Conservation (phyloP, 495 filamentous ascomycete species). For the Mytilinidion resinicola region DNA sequence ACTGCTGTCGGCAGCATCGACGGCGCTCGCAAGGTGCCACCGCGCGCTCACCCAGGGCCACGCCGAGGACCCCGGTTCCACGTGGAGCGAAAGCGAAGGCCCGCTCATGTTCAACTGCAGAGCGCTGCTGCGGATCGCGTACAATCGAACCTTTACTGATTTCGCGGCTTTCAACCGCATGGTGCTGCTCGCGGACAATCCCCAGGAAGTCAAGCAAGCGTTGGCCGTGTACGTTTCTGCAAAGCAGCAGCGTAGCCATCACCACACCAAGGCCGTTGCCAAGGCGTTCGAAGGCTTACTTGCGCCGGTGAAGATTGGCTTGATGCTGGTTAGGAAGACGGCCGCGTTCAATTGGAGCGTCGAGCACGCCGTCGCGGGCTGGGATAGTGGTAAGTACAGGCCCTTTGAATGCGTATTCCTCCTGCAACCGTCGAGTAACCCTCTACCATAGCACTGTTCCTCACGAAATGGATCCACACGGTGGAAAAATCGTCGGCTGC, state of each 20-base stretch:
- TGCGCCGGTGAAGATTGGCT: constrained; percentile 5
- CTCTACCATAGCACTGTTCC: constrained; percentile 10
- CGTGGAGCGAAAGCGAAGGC: constrained; percentile 5
- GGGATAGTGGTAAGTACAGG: constrained; percentile 7
- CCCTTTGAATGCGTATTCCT: neutral
- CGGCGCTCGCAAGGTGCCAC: constrained; percentile 8
- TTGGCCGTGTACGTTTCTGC: constrained; percentile 1
- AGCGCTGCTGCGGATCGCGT: constrained; percentile 15
- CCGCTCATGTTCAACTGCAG: constrained; percentile 21
- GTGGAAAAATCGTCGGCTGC: constrained; percentile 1
- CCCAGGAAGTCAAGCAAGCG: neutral
- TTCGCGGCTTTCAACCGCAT: constrained; percentile 8
- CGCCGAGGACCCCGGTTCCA: neutral
- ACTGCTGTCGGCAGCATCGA: constrained; percentile 1
- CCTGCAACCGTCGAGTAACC: neutral
- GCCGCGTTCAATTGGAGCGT: constrained; percentile 21
- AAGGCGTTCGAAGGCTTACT: constrained; percentile 11
- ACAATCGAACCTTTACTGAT: constrained; percentile 7
- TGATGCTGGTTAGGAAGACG: constrained; percentile 14
- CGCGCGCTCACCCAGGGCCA: neutral
- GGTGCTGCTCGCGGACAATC: constrained; percentile 9
- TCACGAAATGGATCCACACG: constrained; percentile 19
- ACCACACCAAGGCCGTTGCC: constrained; percentile 3
- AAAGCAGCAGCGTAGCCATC: neutral
- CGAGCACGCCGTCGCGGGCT: constrained; percentile 16